These are phyloP conservation scores for Thelonectria olida DNA, from an alignment of 2,329 filamentous ascomycete genomes.

Conservation along the genomic window DNA sequence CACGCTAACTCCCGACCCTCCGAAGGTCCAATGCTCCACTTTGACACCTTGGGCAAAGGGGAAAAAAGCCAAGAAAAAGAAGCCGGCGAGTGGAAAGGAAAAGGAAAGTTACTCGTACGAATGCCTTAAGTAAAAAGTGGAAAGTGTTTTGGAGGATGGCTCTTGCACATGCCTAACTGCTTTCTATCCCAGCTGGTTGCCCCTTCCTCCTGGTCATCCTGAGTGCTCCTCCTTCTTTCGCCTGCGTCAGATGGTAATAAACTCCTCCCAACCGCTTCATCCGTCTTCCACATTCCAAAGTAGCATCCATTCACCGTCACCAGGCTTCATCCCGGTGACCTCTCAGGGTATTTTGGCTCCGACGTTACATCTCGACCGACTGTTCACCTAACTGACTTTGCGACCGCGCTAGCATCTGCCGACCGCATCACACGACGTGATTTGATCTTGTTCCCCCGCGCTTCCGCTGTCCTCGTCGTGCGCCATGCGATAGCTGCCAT, in stretches of 20 bases:
- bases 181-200: neutral
- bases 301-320: neutral
- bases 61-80: neutral
- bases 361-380: neutral
- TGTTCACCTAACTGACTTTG: slow-evolving; percentile 2
- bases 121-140: no score
- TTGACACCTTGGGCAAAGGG: neutral
- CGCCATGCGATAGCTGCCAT: slow-evolving; percentile 40
- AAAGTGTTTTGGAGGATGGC: no score
- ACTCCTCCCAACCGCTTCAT: neutral
- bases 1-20: neutral
- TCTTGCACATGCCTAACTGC: neutral
- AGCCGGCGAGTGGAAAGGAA: neutral
- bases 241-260: neutral
- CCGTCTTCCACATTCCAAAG: neutral
- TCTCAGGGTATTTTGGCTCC: neutral
- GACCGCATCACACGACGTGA: slow-evolving; percentile 15
- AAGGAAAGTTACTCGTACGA: neutral
- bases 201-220: neutral
- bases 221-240: neutral
- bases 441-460: slow-evolving; percentile 20
- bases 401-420: slow-evolving; percentile 17
- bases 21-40: neutral
- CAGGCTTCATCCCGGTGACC: neutral
- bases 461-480: slow-evolving; percentile 10